Percentiles rank a stretch among this genome's conserved stretches.
Evolutionary conservation across 768 basidiomycete genomes (phyloP).

Genomic region (Roridomyces roridus): DNA sequence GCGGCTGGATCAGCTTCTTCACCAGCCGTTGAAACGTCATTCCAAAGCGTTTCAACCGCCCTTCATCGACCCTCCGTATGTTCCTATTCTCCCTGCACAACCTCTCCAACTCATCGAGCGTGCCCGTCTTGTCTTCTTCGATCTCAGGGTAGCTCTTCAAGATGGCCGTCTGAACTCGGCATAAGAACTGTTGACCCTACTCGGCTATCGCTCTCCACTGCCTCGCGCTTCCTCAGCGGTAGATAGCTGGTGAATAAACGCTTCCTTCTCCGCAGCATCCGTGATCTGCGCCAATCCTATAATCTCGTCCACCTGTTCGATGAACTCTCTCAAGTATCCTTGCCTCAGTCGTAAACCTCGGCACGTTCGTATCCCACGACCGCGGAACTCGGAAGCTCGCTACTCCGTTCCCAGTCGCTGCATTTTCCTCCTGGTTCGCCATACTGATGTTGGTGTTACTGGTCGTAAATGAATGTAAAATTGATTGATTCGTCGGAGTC

Average conservation of each 20-base stretch:
- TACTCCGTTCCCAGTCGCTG: neutral
- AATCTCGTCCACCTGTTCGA: conserved; percentile 15
- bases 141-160: conserved; percentile 11
- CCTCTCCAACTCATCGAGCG: conserved; percentile 5
- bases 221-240: neutral
- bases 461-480: neutral
- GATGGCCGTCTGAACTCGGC: conserved; percentile 7
- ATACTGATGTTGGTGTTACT: neutral
- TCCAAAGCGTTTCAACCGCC: conserved; percentile 6
- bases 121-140: conserved; percentile 7
- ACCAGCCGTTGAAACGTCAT: conserved; percentile 1
- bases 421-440: neutral
- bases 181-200: neutral
- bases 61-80: conserved; percentile 7
- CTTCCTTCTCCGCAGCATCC: conserved; percentile 7
- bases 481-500: conserved; percentile 5
- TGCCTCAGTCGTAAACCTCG: conserved; percentile 16
- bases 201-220: neutral
- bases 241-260: conserved; percentile 10
- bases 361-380: conserved; percentile 14
- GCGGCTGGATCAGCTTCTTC: conserved; percentile 4
- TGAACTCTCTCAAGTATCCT: conserved; percentile 9
- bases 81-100: neutral
- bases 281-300: neutral
- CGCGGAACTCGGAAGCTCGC: conserved; percentile 15